Evolutionary conservation across 495 filamentous ascomycete genomes (phyloP).

Genomic region (Neurospora sp.): DNA sequence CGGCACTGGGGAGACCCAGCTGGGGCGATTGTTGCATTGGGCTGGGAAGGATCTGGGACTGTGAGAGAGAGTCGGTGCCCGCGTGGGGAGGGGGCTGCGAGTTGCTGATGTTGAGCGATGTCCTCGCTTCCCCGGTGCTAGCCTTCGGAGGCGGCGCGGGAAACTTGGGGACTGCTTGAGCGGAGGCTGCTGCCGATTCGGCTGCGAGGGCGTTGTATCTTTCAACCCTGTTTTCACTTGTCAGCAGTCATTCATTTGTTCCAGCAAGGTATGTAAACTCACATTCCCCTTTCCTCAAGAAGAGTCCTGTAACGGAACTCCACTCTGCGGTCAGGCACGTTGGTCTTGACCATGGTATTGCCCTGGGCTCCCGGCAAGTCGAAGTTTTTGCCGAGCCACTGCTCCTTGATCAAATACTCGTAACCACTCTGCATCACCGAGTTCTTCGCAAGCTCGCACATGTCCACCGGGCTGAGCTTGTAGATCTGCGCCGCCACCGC

Average conservation of each 20-base stretch:
- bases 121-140: conserved; percentile 6
- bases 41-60: conserved; percentile 13
- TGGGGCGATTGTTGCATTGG: conserved; percentile 8
- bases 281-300: conserved; percentile 74
- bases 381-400: conserved; percentile 77
- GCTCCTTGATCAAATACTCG: conserved; percentile 74
- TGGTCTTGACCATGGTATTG: conserved; percentile 88
- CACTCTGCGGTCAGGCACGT: conserved; percentile 86
- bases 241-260: neutral
- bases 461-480: conserved; percentile 92
- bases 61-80: neutral
- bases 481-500: conserved; percentile 97
- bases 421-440: conserved; percentile 92
- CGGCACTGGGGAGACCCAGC: neutral
- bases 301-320: conserved; percentile 79
- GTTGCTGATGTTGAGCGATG: neutral
- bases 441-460: conserved; percentile 96
- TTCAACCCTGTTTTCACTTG: conserved; percentile 16
- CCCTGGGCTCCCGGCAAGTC: conserved; percentile 63
- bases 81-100: conserved; percentile 1
- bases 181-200: neutral
- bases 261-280: conserved; percentile 16
- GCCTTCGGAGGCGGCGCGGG: conserved; percentile 21
- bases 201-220: conserved; percentile 14
- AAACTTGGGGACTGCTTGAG: conserved; percentile 8